Conservation (phyloP, 345 rosid genomes). For the Alliaria petiolata region DNA sequence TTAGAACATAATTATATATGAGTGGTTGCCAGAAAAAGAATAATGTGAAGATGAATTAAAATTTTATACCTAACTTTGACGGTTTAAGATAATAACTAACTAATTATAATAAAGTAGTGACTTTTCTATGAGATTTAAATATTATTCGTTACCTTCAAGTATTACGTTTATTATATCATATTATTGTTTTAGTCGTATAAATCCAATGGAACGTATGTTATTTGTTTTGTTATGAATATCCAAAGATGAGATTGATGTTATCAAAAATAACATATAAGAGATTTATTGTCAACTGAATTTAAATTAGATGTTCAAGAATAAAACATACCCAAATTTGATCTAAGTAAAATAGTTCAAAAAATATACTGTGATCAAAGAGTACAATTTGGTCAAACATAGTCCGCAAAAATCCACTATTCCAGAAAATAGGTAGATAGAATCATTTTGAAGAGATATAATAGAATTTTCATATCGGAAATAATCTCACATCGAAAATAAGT, state of each 20-base stretch:
- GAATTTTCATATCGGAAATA: not conserved
- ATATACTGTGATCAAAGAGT: not conserved
- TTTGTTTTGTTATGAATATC: too few species aligned
- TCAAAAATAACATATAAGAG: too few species aligned
- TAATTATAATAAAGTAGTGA: not conserved
- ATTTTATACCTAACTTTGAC: conserved; percentile 30
- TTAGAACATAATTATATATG: conserved; percentile 5
- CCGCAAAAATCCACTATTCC: too few species aligned
- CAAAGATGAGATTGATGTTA: too few species aligned
- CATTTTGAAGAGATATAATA: not conserved
- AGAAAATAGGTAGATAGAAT: too few species aligned
- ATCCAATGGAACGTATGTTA: not conserved
- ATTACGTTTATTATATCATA: not conserved
- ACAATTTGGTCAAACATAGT: too few species aligned
- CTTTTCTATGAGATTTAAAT: not conserved
- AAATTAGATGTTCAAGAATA: too few species aligned
- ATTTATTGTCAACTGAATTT: too few species aligned
- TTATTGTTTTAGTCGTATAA: not conserved
- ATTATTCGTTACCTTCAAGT: not conserved
- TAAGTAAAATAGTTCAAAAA: not conserved
- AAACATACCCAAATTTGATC: too few species aligned
- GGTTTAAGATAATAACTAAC: conserved; percentile 30
- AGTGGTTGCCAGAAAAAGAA: conserved; percentile 17
- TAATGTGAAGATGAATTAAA: conserved; percentile 14
- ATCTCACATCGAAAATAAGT: too few species aligned